Evolutionary conservation across 2,329 filamentous ascomycete genomes (phyloP).

Genomic region (Ascomycota sp.): DNA sequence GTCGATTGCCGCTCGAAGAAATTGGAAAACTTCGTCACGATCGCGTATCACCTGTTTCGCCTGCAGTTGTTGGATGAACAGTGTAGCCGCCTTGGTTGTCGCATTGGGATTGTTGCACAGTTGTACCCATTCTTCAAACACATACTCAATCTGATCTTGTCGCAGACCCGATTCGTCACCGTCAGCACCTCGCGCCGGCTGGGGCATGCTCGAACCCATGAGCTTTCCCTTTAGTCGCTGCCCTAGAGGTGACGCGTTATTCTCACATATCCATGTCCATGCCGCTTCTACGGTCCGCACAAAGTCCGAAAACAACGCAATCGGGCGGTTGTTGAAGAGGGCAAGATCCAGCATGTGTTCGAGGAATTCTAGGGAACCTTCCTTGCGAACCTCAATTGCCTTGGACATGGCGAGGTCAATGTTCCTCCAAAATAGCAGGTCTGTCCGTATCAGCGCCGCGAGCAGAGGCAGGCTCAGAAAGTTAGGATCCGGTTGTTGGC

Average conservation of each 20-base stretch:
- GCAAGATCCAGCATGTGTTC: conserved; percentile 59
- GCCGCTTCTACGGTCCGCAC: conserved; percentile 63
- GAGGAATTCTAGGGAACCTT: conserved; percentile 59
- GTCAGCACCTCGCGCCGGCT: conserved; percentile 21
- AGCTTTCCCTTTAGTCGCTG: conserved; percentile 51
- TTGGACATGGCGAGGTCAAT: conserved; percentile 56
- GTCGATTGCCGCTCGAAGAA: conserved; percentile 67
- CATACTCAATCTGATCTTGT: conserved; percentile 75
- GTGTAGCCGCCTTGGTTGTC: conserved; percentile 47
- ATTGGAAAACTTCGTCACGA: conserved; percentile 57
- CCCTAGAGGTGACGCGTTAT: conserved; percentile 41
- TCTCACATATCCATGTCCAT: conserved; percentile 61
- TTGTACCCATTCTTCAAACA: conserved; percentile 89
- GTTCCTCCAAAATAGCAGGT: conserved; percentile 40
- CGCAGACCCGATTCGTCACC: conserved; percentile 34
- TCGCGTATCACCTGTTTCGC: conserved; percentile 49
- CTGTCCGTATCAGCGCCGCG: conserved; percentile 34
- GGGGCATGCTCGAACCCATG: conserved; percentile 18
- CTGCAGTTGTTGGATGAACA: conserved; percentile 74
- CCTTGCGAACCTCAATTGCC: conserved; percentile 49
- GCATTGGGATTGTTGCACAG: conserved; percentile 60
- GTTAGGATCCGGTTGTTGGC: conserved; percentile 31
- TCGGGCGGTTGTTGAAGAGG: conserved; percentile 56
- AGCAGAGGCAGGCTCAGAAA: conserved; percentile 38
- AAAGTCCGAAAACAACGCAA: conserved; percentile 70